Percentiles rank a stretch among this genome's conserved stretches.
Evolutionary conservation across 495 filamentous ascomycete species (phyloP).

Genomic region (Xylona heveae): DNA sequence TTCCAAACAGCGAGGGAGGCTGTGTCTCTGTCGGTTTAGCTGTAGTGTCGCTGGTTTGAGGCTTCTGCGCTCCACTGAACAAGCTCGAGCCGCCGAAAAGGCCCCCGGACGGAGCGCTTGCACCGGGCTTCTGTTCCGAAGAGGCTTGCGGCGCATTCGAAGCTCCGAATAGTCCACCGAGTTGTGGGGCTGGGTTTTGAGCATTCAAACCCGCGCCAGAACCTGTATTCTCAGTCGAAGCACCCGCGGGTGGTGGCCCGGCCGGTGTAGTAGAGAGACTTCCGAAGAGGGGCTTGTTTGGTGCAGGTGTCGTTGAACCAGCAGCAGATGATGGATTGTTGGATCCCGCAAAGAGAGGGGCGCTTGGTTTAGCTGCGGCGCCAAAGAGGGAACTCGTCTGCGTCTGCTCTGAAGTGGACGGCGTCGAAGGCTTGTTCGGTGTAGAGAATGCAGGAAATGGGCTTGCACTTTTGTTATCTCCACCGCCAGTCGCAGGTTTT

Average conservation of each 20-base stretch:
- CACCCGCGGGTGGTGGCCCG: conserved; percentile 30
- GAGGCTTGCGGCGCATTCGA: neutral
- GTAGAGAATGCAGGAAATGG: neutral
- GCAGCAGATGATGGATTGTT: neutral
- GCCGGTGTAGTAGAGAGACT: conserved; percentile 40
- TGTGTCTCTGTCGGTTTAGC: neutral
- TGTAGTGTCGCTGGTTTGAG: too few species aligned
- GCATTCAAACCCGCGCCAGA: conserved; percentile 5
- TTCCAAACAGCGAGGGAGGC: neutral
- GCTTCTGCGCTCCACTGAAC: neutral
- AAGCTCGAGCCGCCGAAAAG: conserved; percentile 1
- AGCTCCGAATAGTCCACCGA: neutral
- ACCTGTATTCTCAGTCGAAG: neutral
- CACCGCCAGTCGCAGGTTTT: conserved; percentile 1
- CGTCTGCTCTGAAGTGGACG: conserved; percentile 1
- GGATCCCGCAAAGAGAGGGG: neutral
- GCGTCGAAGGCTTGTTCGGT: conserved; percentile 1
- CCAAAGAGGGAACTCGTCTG: conserved; percentile 3
- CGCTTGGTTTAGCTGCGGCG: neutral
- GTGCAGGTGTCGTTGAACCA: conserved; percentile 9
- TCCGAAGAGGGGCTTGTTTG: conserved; percentile 22
- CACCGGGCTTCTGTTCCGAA: too few species aligned
- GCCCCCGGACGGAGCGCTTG: neutral
- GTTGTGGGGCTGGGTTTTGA: conserved; percentile 7
- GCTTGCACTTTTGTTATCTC: neutral